Evolutionary conservation across 2,329 filamentous ascomycete genomes (phyloP).

Genomic region (Pseudogymnoascus sp.): DNA sequence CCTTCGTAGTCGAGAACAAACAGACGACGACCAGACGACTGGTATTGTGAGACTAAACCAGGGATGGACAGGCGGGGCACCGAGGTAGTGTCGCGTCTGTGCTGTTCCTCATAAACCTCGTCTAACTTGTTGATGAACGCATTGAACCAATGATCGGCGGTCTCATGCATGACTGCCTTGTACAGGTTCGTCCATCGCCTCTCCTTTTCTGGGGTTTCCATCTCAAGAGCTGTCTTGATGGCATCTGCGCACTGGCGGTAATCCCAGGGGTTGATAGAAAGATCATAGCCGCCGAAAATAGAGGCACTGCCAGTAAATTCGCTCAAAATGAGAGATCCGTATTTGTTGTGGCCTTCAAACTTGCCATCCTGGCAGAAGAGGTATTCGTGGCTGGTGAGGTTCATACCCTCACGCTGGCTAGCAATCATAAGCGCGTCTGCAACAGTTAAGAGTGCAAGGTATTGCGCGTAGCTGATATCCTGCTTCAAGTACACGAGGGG

Average conservation of each 20-base stretch:
- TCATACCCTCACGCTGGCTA: slow-evolving; percentile 94
- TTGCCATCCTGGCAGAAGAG: slow-evolving; percentile 86
- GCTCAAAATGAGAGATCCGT: slow-evolving; percentile 82
- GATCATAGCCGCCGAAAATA: slow-evolving; percentile 69
- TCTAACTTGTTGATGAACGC: slow-evolving; percentile 64
- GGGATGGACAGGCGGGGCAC: slow-evolving; percentile 75
- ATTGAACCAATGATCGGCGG: slow-evolving; percentile 79
- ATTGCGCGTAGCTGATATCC: slow-evolving; percentile 87
- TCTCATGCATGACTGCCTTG: slow-evolving; percentile 67
- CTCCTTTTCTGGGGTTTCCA: slow-evolving; percentile 65
- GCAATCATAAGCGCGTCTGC: slow-evolving; percentile 93
- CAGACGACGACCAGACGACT: slow-evolving; percentile 56
- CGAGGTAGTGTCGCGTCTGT: slow-evolving; percentile 72
- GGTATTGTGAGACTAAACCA: slow-evolving; percentile 57
- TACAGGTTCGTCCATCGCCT: slow-evolving; percentile 67
- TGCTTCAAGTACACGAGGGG: slow-evolving; percentile 91
- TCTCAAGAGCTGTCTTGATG: slow-evolving; percentile 75
- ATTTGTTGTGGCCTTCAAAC: slow-evolving; percentile 60
- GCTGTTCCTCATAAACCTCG: slow-evolving; percentile 73
- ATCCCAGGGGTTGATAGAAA: slow-evolving; percentile 92
- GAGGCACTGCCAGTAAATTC: slow-evolving; percentile 92
- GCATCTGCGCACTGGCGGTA: slow-evolving; percentile 81
- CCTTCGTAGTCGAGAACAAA: slow-evolving; percentile 94
- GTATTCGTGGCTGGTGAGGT: slow-evolving; percentile 89
- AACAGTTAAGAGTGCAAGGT: slow-evolving; percentile 81